Evolutionary conservation across 306 rosid species (phyloP).

Genomic region (Bauhinia variegata): DNA sequence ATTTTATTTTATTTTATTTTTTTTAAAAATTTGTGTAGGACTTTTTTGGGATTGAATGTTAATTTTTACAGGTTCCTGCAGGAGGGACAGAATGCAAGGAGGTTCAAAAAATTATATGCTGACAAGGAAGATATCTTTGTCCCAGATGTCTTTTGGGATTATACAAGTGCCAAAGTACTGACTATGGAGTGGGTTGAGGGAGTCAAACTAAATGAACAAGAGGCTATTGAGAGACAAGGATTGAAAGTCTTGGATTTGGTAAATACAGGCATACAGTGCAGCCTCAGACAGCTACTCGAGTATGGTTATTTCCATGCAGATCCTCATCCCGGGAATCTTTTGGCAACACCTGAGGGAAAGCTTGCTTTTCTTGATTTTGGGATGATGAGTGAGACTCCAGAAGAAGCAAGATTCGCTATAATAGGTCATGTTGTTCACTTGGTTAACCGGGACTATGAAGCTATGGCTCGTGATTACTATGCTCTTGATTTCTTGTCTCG

Average conservation of each 20-base stretch:
- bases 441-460: constrained; percentile 97
- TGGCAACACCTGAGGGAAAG: constrained; percentile 94
- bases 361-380: constrained; percentile 98
- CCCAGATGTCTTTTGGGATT: constrained; percentile 93
- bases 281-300: constrained; percentile 92
- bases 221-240: constrained; percentile 89
- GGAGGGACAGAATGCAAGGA: constrained; percentile 95
- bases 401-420: constrained; percentile 84
- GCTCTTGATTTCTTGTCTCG: constrained; percentile 80
- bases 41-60: constrained; percentile 70
- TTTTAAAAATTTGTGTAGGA: constrained; percentile 31
- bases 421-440: constrained; percentile 96
- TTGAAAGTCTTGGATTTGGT: constrained; percentile 83
- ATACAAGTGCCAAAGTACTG: constrained; percentile 80
- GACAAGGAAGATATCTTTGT: constrained; percentile 85
- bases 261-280: constrained; percentile 87
- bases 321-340: constrained; percentile 99
- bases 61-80: constrained; percentile 90
- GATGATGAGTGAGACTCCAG: constrained; percentile 99
- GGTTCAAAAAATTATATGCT: constrained; percentile 88
- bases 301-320: constrained; percentile 97
- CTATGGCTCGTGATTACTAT: constrained; percentile 96
- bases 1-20: constrained; percentile 14
- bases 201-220: constrained; percentile 88
- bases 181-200: constrained; percentile 97